A percentile compares a stretch with the other conserved stretches of the same genome.
Conservation (phyloP, 306 rosid species). For the Biancaea sappan region DNA sequence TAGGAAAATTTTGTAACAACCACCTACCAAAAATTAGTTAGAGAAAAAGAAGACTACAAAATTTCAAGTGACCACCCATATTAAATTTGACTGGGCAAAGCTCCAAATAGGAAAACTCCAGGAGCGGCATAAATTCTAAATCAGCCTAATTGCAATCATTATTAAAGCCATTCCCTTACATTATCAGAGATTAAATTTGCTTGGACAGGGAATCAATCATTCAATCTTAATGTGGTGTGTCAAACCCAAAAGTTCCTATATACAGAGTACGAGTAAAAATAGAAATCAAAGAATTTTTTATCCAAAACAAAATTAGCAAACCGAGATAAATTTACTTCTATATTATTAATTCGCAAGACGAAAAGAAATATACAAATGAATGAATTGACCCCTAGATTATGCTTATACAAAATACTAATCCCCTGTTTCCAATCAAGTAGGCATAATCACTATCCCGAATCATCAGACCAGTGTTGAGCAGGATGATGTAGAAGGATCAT, state of each 20-base stretch:
- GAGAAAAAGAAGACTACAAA: background rate
- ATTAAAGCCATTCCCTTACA: background rate
- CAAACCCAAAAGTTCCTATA: background rate
- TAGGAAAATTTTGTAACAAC: background rate
- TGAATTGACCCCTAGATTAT: conserved; percentile 5
- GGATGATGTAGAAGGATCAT: conserved; percentile 57
- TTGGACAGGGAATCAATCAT: background rate
- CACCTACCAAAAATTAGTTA: background rate
- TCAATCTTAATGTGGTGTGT: too few relatives aligned
- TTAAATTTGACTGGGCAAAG: background rate
- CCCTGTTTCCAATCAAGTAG: background rate
- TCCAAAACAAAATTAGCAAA: conserved; percentile 8
- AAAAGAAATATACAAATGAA: conserved; percentile 26
- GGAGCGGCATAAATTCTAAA: background rate
- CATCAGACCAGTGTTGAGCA: conserved; percentile 60
- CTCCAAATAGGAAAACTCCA: background rate
- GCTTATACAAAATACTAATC: background rate
- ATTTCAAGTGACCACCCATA: background rate
- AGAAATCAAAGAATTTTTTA: background rate
- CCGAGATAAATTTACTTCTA: background rate
- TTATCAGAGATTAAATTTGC: background rate
- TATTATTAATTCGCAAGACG: background rate
- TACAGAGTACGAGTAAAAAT: background rate
- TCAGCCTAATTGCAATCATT: background rate
- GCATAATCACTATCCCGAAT: background rate